Evolutionary conservation across 2,329 filamentous ascomycete species (phyloP).

Genomic region (Colletotrichum sidae): DNA sequence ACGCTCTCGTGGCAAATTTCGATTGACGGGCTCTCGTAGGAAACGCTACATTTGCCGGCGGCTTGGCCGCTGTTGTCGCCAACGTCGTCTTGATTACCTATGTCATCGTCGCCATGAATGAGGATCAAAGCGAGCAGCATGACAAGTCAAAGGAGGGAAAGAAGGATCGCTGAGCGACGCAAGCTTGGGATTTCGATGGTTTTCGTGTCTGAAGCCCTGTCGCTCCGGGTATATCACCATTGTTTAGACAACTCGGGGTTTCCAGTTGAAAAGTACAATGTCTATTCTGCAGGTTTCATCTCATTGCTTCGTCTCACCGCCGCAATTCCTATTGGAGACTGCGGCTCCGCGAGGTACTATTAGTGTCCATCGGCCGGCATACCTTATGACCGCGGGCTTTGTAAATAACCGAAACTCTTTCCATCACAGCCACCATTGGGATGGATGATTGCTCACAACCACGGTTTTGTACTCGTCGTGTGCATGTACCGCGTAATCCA

Average conservation of each 20-base stretch:
- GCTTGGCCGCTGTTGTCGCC: conserved; percentile 85
- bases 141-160: conserved; percentile 58
- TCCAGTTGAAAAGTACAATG: neutral
- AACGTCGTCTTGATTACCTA: conserved; percentile 94
- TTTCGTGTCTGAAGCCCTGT: neutral
- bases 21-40: conserved; percentile 60
- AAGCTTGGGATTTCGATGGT: neutral
- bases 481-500: conserved; percentile 38
- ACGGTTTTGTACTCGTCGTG: conserved; percentile 37
- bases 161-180: conserved; percentile 56
- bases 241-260: neutral
- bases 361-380: neutral
- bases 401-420: neutral
- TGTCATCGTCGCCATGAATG: conserved; percentile 89
- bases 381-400: no score
- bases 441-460: conserved; percentile 4
- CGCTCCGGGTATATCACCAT: neutral
- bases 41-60: conserved; percentile 89
- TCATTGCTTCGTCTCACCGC: neutral
- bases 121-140: conserved; percentile 71
- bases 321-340: neutral
- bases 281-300: conserved; percentile 4
- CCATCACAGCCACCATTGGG: conserved; percentile 1
- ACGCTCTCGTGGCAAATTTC: neutral
- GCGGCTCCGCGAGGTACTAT: neutral